A percentile compares a stretch with the other conserved stretches of the same genome.
Conservation (phyloP, 306 rosid genomes). For the Pterocarpus macrocarpus region DNA sequence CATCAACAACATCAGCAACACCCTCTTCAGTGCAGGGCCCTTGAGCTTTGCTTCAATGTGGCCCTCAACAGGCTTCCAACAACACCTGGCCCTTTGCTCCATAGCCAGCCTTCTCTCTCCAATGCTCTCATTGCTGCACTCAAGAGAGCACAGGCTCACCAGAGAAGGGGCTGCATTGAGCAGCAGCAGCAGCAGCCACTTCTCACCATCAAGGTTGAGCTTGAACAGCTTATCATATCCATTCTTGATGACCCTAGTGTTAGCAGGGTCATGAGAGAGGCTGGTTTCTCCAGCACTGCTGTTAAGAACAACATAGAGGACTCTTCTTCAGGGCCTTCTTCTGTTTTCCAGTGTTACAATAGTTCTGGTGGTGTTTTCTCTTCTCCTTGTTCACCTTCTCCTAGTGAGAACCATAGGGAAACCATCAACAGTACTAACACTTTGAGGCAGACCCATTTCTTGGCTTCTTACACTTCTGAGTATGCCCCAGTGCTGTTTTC, state of each 20-base stretch:
- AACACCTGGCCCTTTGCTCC: slow-evolving; percentile 64
- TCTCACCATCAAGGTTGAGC: slow-evolving; percentile 76
- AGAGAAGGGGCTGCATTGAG: slow-evolving; percentile 93
- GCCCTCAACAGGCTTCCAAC: slow-evolving; percentile 96
- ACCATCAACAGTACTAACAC: slow-evolving; percentile 10
- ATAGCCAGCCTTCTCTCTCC: slow-evolving; percentile 82
- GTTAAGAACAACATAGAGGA: slow-evolving; percentile 81
- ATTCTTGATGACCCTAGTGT: slow-evolving; percentile 97
- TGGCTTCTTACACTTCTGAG: slow-evolving; percentile 55
- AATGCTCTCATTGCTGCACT: slow-evolving; percentile 96
- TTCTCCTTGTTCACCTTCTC: slow-evolving; percentile 87
- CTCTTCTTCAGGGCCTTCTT: slow-evolving; percentile 54
- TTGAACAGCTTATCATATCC: slow-evolving; percentile 86
- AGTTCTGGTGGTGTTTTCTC: slow-evolving; percentile 76
- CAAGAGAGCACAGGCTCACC: slow-evolving; percentile 95
- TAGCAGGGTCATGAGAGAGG: slow-evolving; percentile 97
- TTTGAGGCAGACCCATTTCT: slow-evolving; percentile 65
- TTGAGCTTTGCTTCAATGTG: slow-evolving; percentile 98
- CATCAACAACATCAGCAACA: slow-evolving; percentile 41
- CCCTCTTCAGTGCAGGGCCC: slow-evolving; percentile 89
- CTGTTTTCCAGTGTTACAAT: slow-evolving; percentile 67
- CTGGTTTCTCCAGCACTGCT: slow-evolving; percentile 85
- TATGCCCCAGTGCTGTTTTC: slow-evolving; percentile 64
- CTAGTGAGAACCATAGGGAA: slow-evolving; percentile 46
- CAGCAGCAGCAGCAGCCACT: slow-evolving; percentile 89